Evolutionary conservation across 257 asterid genomes (phyloP).

Genomic region (Cinchona pubescens): DNA sequence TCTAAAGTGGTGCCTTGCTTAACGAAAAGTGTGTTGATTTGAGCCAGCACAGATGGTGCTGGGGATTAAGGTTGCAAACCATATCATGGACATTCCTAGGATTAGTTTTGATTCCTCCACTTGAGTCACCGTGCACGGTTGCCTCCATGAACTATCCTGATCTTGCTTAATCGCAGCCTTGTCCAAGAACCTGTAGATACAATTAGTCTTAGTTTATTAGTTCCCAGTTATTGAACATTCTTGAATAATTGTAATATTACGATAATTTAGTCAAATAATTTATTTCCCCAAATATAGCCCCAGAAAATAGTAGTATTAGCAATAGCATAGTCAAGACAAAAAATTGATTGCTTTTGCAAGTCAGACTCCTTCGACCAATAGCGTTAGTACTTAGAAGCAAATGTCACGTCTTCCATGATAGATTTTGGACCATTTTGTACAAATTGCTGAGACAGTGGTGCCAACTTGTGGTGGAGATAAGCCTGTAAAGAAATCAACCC

Average conservation of each 20-base stretch:
- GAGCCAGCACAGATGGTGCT: conserved; percentile 92
- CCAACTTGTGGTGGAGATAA: neutral
- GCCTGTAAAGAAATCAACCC: neutral
- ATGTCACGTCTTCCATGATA: neutral
- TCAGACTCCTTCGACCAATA: neutral
- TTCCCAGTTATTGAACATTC: neutral
- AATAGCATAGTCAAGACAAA: neutral
- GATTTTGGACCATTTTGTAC: conserved; percentile 19
- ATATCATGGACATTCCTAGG: conserved; percentile 72
- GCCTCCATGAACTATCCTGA: conserved; percentile 15
- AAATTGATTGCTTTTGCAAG: neutral
- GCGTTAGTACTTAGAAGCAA: too few relatives aligned
- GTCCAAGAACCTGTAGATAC: conserved; percentile 63
- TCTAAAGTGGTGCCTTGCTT: conserved; percentile 81
- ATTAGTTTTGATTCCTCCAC: conserved; percentile 74
- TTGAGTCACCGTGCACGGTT: conserved; percentile 68
- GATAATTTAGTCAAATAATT: too few relatives aligned
- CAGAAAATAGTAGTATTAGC: too few relatives aligned
- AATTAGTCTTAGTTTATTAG: neutral
- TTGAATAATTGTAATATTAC: neutral
- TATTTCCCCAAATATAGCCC: too few relatives aligned
- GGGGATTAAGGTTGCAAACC: conserved; percentile 70
- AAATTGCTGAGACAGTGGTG: neutral
- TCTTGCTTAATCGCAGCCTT: conserved; percentile 68
- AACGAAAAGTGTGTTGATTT: conserved; percentile 78